Base-by-base conservation (phyloP, 2,329 filamentous ascomycete genomes). In the Colletotrichum sp. region DNA sequence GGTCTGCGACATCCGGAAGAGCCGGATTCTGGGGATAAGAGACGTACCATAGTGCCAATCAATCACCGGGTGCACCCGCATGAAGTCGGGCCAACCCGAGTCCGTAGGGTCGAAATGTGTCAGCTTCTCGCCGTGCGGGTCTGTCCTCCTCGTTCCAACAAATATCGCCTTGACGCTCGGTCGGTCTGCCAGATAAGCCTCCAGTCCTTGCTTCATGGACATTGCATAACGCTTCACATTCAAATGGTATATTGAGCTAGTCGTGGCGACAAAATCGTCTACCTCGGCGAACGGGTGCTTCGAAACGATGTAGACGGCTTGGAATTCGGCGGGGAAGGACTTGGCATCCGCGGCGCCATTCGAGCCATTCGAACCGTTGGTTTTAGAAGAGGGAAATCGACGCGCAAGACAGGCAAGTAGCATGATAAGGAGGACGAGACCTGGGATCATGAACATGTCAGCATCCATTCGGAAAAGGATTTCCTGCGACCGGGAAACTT, bases 51-150 rank as follows among this genome's bases (percentile, higher is more conserved):
- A 98, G 84, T 97, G 95, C 97, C 97, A 99, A 85, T 99, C 97
- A 82, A 99, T 96, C 12, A 99, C 95, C 0, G 97, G 96, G 85
- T 99, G 96, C 76, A 99, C 90, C 75, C 97, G 92, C 93, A 99
- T 96, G 82, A 99, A 98, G 59, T 89, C 87, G 44, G 97, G 97
- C 97, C 97, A 99, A 3, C 94, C 96, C 44, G 90, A 88, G 85
- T 99, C 97, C 6, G 97, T 99, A 67, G 90, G 91, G 82, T 98
- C 95, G 82, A 99, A 99, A 85, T 95, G 92, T 52, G 91, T 94
- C 80, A 99, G 84, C 18, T 90, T 88, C 79, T 92, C 93, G 63
- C 96, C 95, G 83, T 99, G 96, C 8, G 97, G 97, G 85, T 99
- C 97, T 5, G 97, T 98, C 79, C 97, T 90, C 71, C 97, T 89